phyloP scores from a whole-genome alignment of 371 early-diverging fungal genomes.

The Modicella reniformis region DNA sequence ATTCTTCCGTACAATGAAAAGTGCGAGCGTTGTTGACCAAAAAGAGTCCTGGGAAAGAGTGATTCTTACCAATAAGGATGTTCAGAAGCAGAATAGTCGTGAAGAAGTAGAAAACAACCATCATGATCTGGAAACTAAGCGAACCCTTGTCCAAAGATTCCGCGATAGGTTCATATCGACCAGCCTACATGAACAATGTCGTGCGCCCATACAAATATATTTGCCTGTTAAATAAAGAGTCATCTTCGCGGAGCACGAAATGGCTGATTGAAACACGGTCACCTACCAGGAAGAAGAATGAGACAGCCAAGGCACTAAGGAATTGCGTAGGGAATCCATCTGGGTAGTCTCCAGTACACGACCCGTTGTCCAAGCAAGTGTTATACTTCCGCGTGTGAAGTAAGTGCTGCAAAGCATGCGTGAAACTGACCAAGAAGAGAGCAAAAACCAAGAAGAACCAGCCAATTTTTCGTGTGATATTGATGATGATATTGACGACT shows the following conservation, averaged over 20 bases:
- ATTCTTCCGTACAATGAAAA: neutral
- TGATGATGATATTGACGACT: constrained; percentile 51
- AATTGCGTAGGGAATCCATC: constrained; percentile 13
- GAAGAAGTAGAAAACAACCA: constrained; percentile 52
- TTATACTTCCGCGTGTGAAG: constrained; percentile 23
- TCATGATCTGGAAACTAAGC: constrained; percentile 45
- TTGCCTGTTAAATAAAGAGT: no score
- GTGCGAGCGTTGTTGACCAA: neutral
- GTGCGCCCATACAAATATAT: no score
- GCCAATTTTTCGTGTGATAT: constrained; percentile 29
- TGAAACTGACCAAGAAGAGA: constrained; percentile 43
- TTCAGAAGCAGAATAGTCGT: constrained; percentile 46
- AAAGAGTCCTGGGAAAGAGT: neutral
- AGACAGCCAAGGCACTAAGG: constrained; percentile 22
- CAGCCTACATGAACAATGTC: constrained; percentile 47
- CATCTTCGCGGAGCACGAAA: no score
- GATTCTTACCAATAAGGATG: constrained; percentile 39
- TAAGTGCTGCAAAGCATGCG: constrained; percentile 43
- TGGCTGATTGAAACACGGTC: neutral
- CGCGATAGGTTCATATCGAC: constrained; percentile 36
- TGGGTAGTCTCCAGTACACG: neutral
- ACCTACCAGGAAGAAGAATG: constrained; percentile 16
- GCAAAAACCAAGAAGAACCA: constrained; percentile 47
- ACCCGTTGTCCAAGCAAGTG: neutral
- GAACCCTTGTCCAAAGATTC: neutral